Evolutionary conservation across 352 stramenopile species (phyloP), one percentile per base, ranked within the genome.

Genomic region (Phytophthora meadii): DNA sequence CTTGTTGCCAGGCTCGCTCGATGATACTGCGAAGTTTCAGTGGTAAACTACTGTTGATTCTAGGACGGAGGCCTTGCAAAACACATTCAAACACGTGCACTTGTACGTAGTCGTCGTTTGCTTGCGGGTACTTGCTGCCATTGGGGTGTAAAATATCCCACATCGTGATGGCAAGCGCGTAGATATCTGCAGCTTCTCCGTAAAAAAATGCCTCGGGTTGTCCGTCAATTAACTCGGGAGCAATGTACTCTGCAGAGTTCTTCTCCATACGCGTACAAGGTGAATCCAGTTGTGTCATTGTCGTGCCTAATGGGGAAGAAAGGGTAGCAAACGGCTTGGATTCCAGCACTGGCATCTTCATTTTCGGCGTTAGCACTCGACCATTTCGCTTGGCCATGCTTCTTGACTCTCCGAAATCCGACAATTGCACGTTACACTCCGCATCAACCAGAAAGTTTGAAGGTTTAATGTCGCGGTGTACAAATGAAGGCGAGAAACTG

Each of bases 121-220:
- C 46, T 17, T 50, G 40, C 9, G 72, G 74, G 39, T 68, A 88
- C 47, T 78, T 84, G 2, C 84, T 70, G 2, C 22, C 24, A 1
- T 51, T 54, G 2, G 76, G 77, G 28, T 87, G 60, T 11, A 88
- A 54, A 28, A 89, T 86, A 57, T 88, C 77, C 81, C 83, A 92
- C 56, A 89, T 79, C 8, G 82, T 88, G 24, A 89, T 61, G 5
- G 57, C 81, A 34, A 90, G 71, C 37, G 79, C 78, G 68, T 86
- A 89, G 2, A 90, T 65, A 57, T 90, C 79, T 3, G 73, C 66
- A 5, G 75, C 74, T 42, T 88, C 79, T 6, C 63, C 68, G 45
- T 88, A 85, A 2, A 54, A 58, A 4, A 58, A 48, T 15, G 68
- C 14, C 5, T 67, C 61, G 8, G 37, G 53, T 14, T 77, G 72